phyloP scores from a whole-genome alignment of 805 yeast genomes.

The Metschnikowia continentalis region DNA sequence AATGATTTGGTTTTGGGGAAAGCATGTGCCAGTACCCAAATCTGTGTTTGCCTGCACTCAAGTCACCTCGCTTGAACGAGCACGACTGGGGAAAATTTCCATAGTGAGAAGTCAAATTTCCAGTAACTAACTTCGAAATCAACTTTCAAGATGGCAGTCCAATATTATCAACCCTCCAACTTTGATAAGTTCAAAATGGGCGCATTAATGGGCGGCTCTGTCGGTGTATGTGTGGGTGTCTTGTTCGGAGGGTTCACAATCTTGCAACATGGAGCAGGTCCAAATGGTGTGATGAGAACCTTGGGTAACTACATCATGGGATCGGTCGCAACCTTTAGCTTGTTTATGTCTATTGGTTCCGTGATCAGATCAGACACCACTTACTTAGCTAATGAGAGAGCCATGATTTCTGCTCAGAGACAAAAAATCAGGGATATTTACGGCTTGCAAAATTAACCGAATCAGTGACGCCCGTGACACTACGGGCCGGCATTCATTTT shows the following conservation, averaged over 20 bases:
- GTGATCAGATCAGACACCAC: conserved; percentile 73
- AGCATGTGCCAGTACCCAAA: background rate
- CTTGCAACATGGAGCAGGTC: conserved; percentile 94
- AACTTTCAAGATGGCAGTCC: conserved; percentile 15
- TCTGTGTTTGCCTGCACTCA: conserved; percentile 1
- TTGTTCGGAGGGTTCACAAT: conserved; percentile 92
- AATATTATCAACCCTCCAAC: conserved; percentile 63
- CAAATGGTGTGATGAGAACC: conserved; percentile 94
- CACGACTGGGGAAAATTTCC: conserved; percentile 5
- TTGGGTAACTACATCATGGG: conserved; percentile 95
- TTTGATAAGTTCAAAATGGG: conserved; percentile 99
- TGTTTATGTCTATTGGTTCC: conserved; percentile 94
- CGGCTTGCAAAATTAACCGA: conserved; percentile 12
- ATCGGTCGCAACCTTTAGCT: conserved; percentile 93
- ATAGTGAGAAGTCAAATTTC: background rate
- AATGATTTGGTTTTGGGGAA: background rate
- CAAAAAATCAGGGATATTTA: conserved; percentile 16
- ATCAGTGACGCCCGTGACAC: background rate
- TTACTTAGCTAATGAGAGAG: conserved; percentile 20
- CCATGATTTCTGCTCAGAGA: conserved; percentile 15
- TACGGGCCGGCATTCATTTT: background rate
- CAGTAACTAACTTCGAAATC: background rate
- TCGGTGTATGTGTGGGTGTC: conserved; percentile 92
- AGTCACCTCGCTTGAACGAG: conserved; percentile 1
- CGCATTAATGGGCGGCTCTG: conserved; percentile 87